These are phyloP conservation scores for Pyrenophora teres DNA, from an alignment of 2,329 filamentous ascomycete species.

Conservation along the genomic window DNA sequence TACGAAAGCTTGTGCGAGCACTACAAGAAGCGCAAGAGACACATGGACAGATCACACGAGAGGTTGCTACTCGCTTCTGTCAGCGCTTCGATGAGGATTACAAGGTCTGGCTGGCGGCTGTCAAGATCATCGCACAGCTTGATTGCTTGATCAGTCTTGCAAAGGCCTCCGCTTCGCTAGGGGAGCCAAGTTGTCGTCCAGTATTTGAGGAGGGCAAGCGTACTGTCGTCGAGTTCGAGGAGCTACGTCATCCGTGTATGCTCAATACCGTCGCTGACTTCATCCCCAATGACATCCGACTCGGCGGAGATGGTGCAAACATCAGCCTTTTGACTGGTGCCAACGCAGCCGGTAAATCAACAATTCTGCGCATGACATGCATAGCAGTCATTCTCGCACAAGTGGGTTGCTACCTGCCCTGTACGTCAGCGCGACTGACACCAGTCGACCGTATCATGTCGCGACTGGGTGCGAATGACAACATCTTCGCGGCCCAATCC, in stretches of 20 bases:
- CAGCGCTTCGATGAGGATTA: conserved; percentile 88
- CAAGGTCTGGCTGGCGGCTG: conserved; percentile 81
- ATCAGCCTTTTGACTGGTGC: conserved; percentile 93
- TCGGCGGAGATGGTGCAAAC: conserved; percentile 80
- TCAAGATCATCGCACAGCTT: conserved; percentile 86
- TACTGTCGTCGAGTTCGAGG: conserved; percentile 87
- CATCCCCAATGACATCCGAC: conserved; percentile 89
- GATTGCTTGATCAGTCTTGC: conserved; percentile 94
- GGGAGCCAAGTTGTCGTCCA: conserved; percentile 86
- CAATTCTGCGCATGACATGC: conserved; percentile 94
- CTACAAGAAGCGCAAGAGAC: conserved; percentile 94
- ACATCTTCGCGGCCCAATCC: conserved; percentile 96
- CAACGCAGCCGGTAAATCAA: conserved; percentile 97
- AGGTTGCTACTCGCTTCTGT: conserved; percentile 82
- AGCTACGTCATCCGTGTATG: conserved; percentile 95
- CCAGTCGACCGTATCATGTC: conserved; percentile 99
- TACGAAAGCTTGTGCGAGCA: conserved; percentile 80
- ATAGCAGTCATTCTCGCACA: conserved; percentile 97
- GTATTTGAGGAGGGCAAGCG: conserved; percentile 83
- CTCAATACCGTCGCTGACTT: conserved; percentile 87
- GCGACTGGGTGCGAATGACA: conserved; percentile 94
- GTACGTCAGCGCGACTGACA: conserved; percentile 78
- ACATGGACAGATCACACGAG: conserved; percentile 87
- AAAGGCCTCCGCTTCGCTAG: conserved; percentile 81
- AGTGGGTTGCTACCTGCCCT: conserved; percentile 90